Evolutionary conservation across 1,284 basidiomycete genomes (phyloP).

Genomic region (Tilletia indica): DNA sequence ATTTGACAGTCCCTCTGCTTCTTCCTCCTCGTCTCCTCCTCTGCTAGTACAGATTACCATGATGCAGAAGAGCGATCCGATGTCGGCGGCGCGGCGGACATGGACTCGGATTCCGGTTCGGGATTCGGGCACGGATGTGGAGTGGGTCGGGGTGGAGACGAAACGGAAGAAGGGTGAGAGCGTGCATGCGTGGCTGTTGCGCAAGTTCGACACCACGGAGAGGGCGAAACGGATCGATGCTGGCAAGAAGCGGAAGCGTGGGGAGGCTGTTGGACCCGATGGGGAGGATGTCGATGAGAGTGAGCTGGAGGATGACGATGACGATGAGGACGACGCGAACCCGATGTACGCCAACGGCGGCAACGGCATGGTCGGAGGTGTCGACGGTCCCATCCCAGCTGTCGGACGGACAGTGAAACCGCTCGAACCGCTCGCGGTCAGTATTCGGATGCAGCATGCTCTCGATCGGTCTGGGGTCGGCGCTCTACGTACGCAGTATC

Average conservation of each 20-base stretch:
- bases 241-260: not conserved
- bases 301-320: not conserved
- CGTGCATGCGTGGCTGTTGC: slow-evolving; percentile 8
- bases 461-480: slow-evolving; percentile 4
- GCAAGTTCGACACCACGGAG: not conserved
- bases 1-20: not conserved
- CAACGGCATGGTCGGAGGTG: too few species aligned
- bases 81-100: not conserved
- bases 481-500: not conserved
- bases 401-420: too few species aligned
- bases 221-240: not conserved
- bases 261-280: not conserved
- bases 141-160: slow-evolving; percentile 10
- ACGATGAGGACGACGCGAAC: not conserved
- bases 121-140: not conserved
- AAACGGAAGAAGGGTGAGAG: not conserved
- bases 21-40: not conserved
- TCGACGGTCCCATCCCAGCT: too few species aligned
- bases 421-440: not conserved
- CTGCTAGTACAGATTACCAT: too few species aligned
- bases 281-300: not conserved
- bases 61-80: not conserved
- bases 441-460: slow-evolving; percentile 13
- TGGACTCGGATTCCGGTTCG: not conserved
- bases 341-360: too few species aligned